Evolutionary conservation across 2,329 filamentous ascomycete species (phyloP), one percentile per base, ranked within the genome.

Genomic region (Hymenoscyphus fraxineus): DNA sequence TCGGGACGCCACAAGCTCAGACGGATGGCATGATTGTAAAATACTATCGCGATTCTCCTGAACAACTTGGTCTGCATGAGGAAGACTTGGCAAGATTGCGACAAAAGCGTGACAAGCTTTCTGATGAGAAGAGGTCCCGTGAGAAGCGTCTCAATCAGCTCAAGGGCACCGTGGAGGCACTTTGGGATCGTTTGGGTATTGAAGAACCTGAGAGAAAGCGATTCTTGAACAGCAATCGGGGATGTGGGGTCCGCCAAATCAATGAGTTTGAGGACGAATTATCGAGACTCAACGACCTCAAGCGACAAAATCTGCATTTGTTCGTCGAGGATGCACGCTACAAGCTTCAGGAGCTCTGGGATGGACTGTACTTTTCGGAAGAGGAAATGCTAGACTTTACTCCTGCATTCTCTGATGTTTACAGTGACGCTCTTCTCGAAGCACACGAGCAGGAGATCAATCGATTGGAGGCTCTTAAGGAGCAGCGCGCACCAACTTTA

Each of bases 321-420:
- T 99, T 99, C 73, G 92, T 99, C 12, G 95, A 98, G 76, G 95
- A 99, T 79, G 90, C 94, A 22, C 86, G 96, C 51, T 91, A 88
- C 78, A 92, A 91, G 75, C 83, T 99, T 12, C 94, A 98, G 77
- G 93, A 96, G 74, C 85, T 99, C 0, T 99, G 96, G 95, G 95
- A 99, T 75, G 83, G 87, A 0, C 80, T 99, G 1, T 98, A 95
- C 80, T 93, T 96, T 74, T 97, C 92, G 0, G 95, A 99, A 75
- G 95, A 99, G 73, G 95, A 99, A 79, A 98, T 98, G 93, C 86
- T 98, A 64, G 93, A 97, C 70, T 99, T 99, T 72, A 95, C 93
- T 0, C 95, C 96, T 0, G 95, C 93, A 54, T 98, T 98, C 76
- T 96, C 93, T 12, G 95, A 98, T 75, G 94, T 97, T 22, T 97